Base-by-base conservation (phyloP, 2,329 filamentous ascomycete species). In the Blastomyces emzantsi region DNA sequence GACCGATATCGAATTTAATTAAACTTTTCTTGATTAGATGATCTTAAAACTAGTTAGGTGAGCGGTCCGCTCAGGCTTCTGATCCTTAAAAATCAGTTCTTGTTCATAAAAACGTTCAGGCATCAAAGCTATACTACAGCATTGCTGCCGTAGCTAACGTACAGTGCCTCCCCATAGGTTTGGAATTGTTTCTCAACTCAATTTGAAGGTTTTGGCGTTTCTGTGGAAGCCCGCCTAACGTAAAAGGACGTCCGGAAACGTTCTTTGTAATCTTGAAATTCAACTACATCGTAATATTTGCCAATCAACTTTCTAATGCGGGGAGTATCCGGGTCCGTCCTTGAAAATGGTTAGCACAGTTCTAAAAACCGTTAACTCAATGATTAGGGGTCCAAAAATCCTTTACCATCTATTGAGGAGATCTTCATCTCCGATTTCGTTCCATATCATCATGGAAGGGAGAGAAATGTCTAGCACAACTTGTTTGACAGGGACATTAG, bases 401-500 rank as follows among this genome's bases (percentile, higher is more conserved):
- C 19, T 13, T 6, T 7, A 15, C 51, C 15, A 33, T 25, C 1
- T 4, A 1, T 13, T 41, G 15, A 17, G 43, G 43, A 19, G 1
- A 8, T 57, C 33, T n/a, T 22, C 55, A 11, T 8, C 6, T 15
- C 43, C 4, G 1, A 71, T 66, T 0, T 58, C 66, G 60, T 70
- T 64, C 72, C 72, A 73, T 11, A 74, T 64, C 63, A 73, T 69
- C n/a, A 71, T 65, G 1, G 67, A 70, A 7, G 76, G 76, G 55
- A 71, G 73, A 52, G 74, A 71, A 58, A 75, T 67, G 66, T 78
- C 76, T n/a, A 73, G 71, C 45, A 79, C 68, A 30, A 78, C 72
- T 64, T 78, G 73, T 58, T 73, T 75, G 6, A 77, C 69, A 0
- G 76, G 73, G 0, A 74, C 69, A 52, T 73, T 69, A 1, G 74